Base-by-base conservation (phyloP, 768 basidiomycete species). In the Mycena venus region DNA sequence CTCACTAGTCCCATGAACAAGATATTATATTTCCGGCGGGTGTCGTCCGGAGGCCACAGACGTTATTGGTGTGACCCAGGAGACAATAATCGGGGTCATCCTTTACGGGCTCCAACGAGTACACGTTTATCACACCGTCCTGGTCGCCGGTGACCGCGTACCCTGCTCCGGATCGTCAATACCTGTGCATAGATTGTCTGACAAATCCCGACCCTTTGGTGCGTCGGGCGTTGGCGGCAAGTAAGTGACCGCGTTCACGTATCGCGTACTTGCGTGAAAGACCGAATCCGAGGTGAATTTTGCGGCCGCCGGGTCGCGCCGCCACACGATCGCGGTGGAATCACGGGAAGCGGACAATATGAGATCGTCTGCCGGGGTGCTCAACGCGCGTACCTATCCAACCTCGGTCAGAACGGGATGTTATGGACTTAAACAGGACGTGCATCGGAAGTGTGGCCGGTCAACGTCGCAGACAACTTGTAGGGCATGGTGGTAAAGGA, bases 1-100 rank as follows among this genome's bases (percentile, higher is more conserved):
- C 91, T 83, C 79, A 98, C 98, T 90, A 94, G 85, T 99, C 98
- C 98, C 98, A 99, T 51, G 96, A 98, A 23, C 98, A 98, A 10
- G 96, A 97, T 70, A 98, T 91, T 73, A 99, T 93, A 61, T 90
- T 87, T 19, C 96, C 95, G 59, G 88, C 88, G 11, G 89, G 83
- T 12, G 91, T 90, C 5, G 92, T 90, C 79, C 95, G 89, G 68
- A 99, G 86, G 25, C 95, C 89, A 82, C 97, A 99, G 40, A 99
- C 90, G 80, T 99, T 99, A 58, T 93, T 92, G 15, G 91, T 90
- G 82, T 99, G 98, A 27, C 98, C 98, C 40, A 99, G 81, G 31
- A 99, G 89, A 25, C 92, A 91, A 85, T 93, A 95, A 78, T 91
- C 88, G 25, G 98, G 96, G 72, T 97, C 94, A 68, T 91, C 90